phyloP scores from a whole-genome alignment of 345 rosid species.

The Fremontodendron californicum region DNA sequence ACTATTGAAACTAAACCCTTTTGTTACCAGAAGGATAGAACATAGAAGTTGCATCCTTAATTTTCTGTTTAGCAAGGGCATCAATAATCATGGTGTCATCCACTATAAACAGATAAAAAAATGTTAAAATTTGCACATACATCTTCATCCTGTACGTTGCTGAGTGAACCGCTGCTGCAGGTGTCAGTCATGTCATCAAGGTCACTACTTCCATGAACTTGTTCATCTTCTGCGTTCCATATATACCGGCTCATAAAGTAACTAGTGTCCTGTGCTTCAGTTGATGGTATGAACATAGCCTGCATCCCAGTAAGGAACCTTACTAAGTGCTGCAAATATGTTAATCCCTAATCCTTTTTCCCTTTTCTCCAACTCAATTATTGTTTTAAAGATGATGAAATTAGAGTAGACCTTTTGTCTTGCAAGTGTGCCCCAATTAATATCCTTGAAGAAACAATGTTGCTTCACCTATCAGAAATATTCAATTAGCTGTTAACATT shows the following conservation, averaged over 20 bases:
- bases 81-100: not conserved
- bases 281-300: constrained; percentile 94
- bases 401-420: constrained; percentile 67
- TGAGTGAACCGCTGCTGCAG: constrained; percentile 67
- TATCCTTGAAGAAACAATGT: constrained; percentile 78
- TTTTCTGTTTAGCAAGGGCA: not conserved
- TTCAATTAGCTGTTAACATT: constrained; percentile 19
- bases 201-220: constrained; percentile 75
- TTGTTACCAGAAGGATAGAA: not conserved
- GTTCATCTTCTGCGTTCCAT: constrained; percentile 87
- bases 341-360: not conserved
- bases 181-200: constrained; percentile 78
- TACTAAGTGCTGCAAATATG: constrained; percentile 15
- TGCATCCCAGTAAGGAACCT: constrained; percentile 29
- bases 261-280: constrained; percentile 81
- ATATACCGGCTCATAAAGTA: constrained; percentile 91
- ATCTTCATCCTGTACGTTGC: constrained; percentile 74
- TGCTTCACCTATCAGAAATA: constrained; percentile 59
- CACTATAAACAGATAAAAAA: not conserved
- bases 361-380: not conserved
- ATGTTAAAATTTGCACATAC: constrained; percentile 27
- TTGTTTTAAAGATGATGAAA: not conserved
- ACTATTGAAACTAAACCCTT: not conserved
- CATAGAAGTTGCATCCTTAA: not conserved
- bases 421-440: constrained; percentile 93